Evolutionary conservation across 768 basidiomycete species (phyloP).

Genomic region (Podaxis rugospora): DNA sequence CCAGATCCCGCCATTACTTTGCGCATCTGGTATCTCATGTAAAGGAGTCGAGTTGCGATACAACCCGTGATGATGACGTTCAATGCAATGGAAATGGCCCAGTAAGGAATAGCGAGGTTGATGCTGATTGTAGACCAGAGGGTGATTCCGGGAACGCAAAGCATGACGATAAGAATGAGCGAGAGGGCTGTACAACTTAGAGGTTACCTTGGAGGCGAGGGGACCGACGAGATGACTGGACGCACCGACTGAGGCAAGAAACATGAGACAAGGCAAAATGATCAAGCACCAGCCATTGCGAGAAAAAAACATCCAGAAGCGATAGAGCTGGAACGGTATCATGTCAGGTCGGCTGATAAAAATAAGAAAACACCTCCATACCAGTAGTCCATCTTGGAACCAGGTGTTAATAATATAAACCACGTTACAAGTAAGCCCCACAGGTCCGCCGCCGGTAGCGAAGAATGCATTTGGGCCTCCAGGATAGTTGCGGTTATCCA

Average conservation of each 20-base stretch:
- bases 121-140: conserved; percentile 16
- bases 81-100: conserved; percentile 28
- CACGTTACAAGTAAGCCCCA: conserved; percentile 13
- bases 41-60: conserved; percentile 32
- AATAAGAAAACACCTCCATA: background rate
- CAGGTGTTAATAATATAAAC: conserved; percentile 16
- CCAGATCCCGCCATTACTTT: conserved; percentile 20
- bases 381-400: conserved; percentile 17
- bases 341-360: background rate
- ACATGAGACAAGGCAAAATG: conserved; percentile 8
- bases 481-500: conserved; percentile 18
- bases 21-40: conserved; percentile 19
- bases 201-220: background rate
- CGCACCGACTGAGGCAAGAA: conserved; percentile 13
- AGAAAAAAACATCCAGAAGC: conserved; percentile 14
- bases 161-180: conserved; percentile 9
- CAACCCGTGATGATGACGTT: conserved; percentile 33
- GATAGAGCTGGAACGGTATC: conserved; percentile 9
- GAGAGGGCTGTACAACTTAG: conserved; percentile 5
- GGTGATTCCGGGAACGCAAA: conserved; percentile 3
- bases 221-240: background rate
- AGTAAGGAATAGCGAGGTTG: conserved; percentile 32
- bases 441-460: conserved; percentile 6
- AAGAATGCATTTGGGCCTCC: conserved; percentile 14
- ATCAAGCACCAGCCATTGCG: background rate